Base-by-base conservation (phyloP, 83 land plant species). In the Picea abies region DNA sequence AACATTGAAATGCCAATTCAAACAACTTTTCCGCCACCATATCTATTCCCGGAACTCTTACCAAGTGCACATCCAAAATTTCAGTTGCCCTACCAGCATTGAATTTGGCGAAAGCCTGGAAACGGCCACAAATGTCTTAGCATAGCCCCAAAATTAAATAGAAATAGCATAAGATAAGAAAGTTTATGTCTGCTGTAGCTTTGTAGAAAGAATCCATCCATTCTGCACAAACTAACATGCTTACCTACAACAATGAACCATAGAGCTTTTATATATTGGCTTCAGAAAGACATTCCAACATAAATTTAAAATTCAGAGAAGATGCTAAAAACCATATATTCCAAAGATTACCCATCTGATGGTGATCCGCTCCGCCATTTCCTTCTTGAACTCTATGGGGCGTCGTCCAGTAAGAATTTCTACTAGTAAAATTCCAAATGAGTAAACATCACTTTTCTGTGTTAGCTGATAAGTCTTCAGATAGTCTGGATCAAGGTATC, bases 401-500 rank as follows among this genome's bases (percentile, higher is more conserved):
- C 98, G 93, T 49, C 98, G 90, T 22, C 92, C 99, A 49, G 98
- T 92, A 62, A 97, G 82, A 73, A 95, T 91, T 66, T 97, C 99
- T 47, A 96, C 25, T 0, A 97, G 85, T 75, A 97, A 73, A 32
- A 97, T 86, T 20, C 99, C 99, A 88, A 96, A 97, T 62, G 99
- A 96, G 80, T 90, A 97, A 8, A 97, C 99, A 85, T 97, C 98
- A 70, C 98, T 96, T 83, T 97, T 97, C 35, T 89, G 82, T 58
- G 95, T 94, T 72, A 97, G 93, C 80, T 94, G 90, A 81, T 91
- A 93, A 25, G 98, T 97, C 71, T 83, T 92, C 88, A 97, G 82
- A 81, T 97, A 97, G 86, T 97, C 98, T 11, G 99, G 98, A 79
- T 97, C 99, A 64, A 97, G 88, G 83, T 97, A 97, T 14, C 99